Evolutionary conservation across 179 eudicot species (phyloP), one percentile per base, ranked within the genome.

Genomic region (Silene coronaria): DNA sequence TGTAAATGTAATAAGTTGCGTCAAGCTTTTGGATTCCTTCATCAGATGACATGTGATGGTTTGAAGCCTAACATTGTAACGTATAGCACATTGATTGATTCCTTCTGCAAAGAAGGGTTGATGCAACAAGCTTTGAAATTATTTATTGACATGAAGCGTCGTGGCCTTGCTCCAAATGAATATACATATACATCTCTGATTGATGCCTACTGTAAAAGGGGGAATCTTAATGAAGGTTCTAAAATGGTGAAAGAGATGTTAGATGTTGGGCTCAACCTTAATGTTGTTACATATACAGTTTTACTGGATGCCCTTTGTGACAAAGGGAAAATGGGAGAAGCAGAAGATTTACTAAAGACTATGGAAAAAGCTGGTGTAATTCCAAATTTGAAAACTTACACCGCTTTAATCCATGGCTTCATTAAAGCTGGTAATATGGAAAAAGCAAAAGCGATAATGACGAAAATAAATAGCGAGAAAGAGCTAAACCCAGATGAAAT

Each of bases 21-120:
- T 73, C 53, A 53, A 79, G 95, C 99, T 63, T 88, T 87, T 70
- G 80, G 79, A 61, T 92, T 86, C 91, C 88, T 95, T n/a, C 85
- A 61, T 73, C 80, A 80, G 79, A 92, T 95, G 95, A 95, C 77
- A 83, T 82, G 73, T 77, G 85, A 77, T 67, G 90, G 91, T 42
- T 75, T 92, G 81, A 86, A 82, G 84, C 97, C 99, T 62, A 92
- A 88, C 82, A 91, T 89, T 55, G 90, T 95, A 75, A 95, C 97
- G 65, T 95, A 95, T 80, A 95, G 99, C 85, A 92, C 97, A 59
- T 87, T 92, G 76, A 87, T 95, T 76, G 99, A 95, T 91, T 88
- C 93, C 75, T 95, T 95, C 82, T 90, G 93, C 83, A 95, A 95
- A 81, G 91, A 84, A 86, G 97, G 91, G 73, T 83, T 90, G 99